Base-by-base conservation (phyloP, 768 basidiomycete species). In the Solioccasus polychromus region DNA sequence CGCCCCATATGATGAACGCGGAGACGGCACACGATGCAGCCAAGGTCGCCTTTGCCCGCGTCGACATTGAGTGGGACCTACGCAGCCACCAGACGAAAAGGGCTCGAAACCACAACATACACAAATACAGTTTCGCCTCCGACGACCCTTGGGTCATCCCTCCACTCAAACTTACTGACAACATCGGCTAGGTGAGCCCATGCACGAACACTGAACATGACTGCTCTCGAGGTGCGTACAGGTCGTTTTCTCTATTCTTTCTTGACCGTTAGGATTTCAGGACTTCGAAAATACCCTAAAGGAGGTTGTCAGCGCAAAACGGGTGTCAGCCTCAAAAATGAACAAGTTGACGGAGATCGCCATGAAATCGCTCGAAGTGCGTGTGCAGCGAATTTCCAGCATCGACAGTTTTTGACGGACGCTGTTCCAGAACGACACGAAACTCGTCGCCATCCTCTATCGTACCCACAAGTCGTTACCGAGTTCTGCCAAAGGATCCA, bases 321-420 rank as follows among this genome's bases (percentile, higher is more conserved):
- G 90, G 47, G 70, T 97, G 45, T 95, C 92, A 14, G 84, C 82
- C 24, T 88, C 92, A 17, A 91, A 89, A 72, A 88, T 99, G 76
- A 74, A 71, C 38, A 77, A 68, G 56, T 63, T 97, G 55, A 89
- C 84, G 3, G 83, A 88, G 47, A 73, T 86, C 41, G 84, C 91
- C 2, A 67, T 92, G 71, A 83, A 81, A 62, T 79, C 78, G 35
- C 81, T 95, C 70, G 73, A 84, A 70, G 93, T 92, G 60, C 58
- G 83, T 66, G 25, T 25, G 17, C 8, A 24, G 20, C 10, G 3
- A 3, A 19, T 30, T 47, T 24, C 7, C 19, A 14, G 22, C 5
- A 1, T 39, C 15, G 20, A 18, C 15, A n/a, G 3, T 20, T 19
- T 18, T 19, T 40, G 25, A 51, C 6, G 18, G 8, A 24, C 29